These are phyloP conservation scores for Fusarium robinianum DNA, from an alignment of 2,329 filamentous ascomycete genomes.

Conservation along the genomic window DNA sequence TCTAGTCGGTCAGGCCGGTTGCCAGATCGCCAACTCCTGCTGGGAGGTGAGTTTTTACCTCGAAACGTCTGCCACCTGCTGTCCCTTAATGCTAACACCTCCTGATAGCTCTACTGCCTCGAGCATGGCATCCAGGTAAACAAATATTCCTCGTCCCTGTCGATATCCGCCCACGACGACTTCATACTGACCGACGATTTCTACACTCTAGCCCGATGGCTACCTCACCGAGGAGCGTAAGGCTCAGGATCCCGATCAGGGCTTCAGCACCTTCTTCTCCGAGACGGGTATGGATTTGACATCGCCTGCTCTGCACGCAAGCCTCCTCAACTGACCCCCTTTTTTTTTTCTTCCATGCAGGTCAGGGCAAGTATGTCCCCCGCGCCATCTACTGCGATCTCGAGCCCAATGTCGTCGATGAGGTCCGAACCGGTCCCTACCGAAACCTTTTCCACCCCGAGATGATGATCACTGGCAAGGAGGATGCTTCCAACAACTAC, in stretches of 20 bases:
- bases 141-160: constrained; percentile 31
- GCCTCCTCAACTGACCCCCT: constrained; percentile 26
- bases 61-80: constrained; percentile 32
- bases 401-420: constrained; percentile 98
- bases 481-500: constrained; percentile 99
- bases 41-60: constrained; percentile 83
- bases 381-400: constrained; percentile 99
- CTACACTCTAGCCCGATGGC: constrained; percentile 78
- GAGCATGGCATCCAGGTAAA: constrained; percentile 99
- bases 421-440: constrained; percentile 97
- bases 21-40: constrained; percentile 99
- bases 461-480: constrained; percentile 99
- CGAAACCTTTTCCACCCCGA: constrained; percentile 97
- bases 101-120: constrained; percentile 91
- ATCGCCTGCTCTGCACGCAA: not conserved
- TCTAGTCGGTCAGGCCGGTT: constrained; percentile 98
- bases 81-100: constrained; percentile 25
- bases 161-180: constrained; percentile 20
- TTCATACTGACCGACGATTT: constrained; percentile 20
- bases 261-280: constrained; percentile 99
- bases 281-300: constrained; percentile 77
- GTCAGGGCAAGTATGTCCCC: constrained; percentile 98
- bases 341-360: too few relatives aligned
- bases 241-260: constrained; percentile 87
- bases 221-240: constrained; percentile 99